Conservation (phyloP, 106 monocot species). For the Allium sativum region DNA sequence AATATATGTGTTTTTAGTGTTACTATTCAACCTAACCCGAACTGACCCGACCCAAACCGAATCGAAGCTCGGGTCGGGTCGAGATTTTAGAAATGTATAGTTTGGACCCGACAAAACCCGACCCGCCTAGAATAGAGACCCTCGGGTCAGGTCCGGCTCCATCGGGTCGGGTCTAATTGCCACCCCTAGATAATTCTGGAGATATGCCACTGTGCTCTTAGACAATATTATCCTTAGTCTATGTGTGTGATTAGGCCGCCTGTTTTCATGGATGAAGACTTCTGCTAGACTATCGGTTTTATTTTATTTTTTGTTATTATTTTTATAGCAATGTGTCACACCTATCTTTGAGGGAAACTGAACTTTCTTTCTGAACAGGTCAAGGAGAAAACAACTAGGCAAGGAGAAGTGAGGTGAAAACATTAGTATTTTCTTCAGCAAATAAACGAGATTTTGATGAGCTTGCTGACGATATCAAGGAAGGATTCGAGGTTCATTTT, state of each 20-base stretch:
- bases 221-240: not conserved
- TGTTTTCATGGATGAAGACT: not conserved
- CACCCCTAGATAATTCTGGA: no score
- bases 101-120: no score
- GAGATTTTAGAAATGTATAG: no score
- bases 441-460: conserved; percentile 92
- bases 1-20: no score
- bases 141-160: no score
- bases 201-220: not conserved
- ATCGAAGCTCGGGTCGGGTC: no score
- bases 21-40: no score
- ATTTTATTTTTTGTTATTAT: not conserved
- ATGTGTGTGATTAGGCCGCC: not conserved
- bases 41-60: no score
- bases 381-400: conserved; percentile 95
- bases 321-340: not conserved
- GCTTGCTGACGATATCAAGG: conserved; percentile 74
- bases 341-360: not conserved
- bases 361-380: conserved; percentile 34
- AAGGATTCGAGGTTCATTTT: conserved; percentile 91
- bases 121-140: no score
- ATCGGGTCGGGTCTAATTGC: no score
- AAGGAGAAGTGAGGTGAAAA: conserved; percentile 84
- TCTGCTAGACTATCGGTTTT: not conserved
- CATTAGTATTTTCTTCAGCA: conserved; percentile 73